Conservation (phyloP, 2,329 filamentous ascomycete genomes). For the Trichoderma sp. region DNA sequence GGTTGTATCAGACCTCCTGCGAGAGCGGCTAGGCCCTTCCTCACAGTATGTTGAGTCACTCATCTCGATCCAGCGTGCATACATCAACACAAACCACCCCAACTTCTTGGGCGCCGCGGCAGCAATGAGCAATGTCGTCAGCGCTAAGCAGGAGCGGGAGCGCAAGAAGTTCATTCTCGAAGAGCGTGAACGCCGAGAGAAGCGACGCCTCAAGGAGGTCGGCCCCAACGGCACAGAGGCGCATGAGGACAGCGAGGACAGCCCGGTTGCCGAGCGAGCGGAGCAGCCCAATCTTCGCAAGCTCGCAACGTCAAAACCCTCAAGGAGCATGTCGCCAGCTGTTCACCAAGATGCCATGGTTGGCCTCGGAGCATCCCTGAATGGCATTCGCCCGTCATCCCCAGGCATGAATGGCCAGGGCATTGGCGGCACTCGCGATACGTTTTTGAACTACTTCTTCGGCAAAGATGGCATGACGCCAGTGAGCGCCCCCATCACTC, state of each 20-base stretch:
- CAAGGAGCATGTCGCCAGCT: constrained; percentile 82
- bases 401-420: constrained; percentile 63
- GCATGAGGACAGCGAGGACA: constrained; percentile 66
- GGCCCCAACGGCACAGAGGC: constrained; percentile 76
- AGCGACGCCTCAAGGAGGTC: constrained; percentile 79
- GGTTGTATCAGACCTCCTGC: constrained; percentile 92
- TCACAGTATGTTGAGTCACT: constrained; percentile 93
- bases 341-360: constrained; percentile 69
- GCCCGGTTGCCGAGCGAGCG: constrained; percentile 51
- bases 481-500: constrained; percentile 43
- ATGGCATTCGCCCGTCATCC: constrained; percentile 54
- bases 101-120: constrained; percentile 97
- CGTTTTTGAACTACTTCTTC: constrained; percentile 98
- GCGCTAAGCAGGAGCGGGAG: constrained; percentile 91
- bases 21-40: constrained; percentile 87
- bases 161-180: constrained; percentile 78
- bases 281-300: constrained; percentile 55
- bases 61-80: constrained; percentile 95
- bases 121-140: constrained; percentile 96
- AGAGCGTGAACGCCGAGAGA: constrained; percentile 84
- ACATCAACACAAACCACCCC: constrained; percentile 99
- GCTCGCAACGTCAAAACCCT: constrained; percentile 45
- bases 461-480: constrained; percentile 77
- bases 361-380: constrained; percentile 67
- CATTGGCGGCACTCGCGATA: constrained; percentile 73